A percentile compares a stretch with the other conserved stretches of the same genome.
Evolutionary conservation across 495 filamentous ascomycete genomes (phyloP).

Genomic region (Penicillium cinerascens): DNA sequence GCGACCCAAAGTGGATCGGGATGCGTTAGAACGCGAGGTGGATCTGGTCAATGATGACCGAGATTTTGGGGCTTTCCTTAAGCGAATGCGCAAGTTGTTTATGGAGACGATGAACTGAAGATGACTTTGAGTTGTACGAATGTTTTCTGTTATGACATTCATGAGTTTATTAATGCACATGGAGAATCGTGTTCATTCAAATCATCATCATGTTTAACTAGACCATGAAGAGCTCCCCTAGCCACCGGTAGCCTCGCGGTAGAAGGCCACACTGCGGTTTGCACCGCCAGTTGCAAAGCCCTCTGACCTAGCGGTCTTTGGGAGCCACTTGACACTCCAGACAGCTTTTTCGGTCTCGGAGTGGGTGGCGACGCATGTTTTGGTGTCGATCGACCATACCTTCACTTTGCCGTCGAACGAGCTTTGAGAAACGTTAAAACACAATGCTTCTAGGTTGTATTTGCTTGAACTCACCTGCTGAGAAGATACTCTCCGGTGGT

Average conservation of each 20-base stretch:
- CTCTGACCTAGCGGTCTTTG: constrained; percentile 71
- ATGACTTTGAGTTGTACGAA: neutral
- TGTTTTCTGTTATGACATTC: constrained; percentile 16
- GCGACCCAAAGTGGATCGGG: constrained; percentile 73
- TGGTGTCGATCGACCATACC: constrained; percentile 84
- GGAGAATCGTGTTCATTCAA: constrained; percentile 9
- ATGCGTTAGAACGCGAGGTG: constrained; percentile 66
- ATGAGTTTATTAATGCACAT: constrained; percentile 17
- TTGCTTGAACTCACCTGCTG: constrained; percentile 58
- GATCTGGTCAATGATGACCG: constrained; percentile 75
- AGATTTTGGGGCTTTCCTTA: constrained; percentile 76
- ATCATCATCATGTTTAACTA: constrained; percentile 10
- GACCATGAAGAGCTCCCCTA: constrained; percentile 22
- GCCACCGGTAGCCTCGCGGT: constrained; percentile 82
- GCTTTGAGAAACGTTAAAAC: constrained; percentile 31
- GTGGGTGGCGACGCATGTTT: constrained; percentile 86
- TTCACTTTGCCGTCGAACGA: constrained; percentile 90
- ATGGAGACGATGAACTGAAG: constrained; percentile 52
- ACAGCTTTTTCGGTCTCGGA: constrained; percentile 82
- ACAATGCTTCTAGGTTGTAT: neutral
- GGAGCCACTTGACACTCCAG: constrained; percentile 87
- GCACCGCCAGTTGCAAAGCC: constrained; percentile 84
- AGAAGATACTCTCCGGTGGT: constrained; percentile 90
- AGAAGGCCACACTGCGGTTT: constrained; percentile 77
- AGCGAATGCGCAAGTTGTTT: constrained; percentile 91